Evolutionary conservation across 768 basidiomycete genomes (phyloP).

Genomic region (Tremella fuciformis): DNA sequence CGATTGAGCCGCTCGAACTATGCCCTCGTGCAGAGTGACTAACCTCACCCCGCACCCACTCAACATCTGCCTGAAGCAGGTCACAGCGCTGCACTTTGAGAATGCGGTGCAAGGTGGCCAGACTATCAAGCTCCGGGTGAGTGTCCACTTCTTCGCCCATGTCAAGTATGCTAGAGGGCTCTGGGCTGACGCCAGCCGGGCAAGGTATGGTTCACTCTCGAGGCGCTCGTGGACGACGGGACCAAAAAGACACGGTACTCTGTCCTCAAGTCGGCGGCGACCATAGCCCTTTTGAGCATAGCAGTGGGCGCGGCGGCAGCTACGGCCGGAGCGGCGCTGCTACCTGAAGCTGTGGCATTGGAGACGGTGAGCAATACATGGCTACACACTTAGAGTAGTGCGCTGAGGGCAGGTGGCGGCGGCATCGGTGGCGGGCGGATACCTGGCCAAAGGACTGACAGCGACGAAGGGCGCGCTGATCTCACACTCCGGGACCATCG

Average conservation of each 20-base stretch:
- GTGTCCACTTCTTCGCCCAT: conserved; percentile 1
- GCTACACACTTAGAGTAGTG: background rate
- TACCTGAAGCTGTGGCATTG: conserved; percentile 36
- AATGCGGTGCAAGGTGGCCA: conserved; percentile 40
- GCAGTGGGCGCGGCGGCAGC: conserved; percentile 45
- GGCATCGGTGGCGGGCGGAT: conserved; percentile 31
- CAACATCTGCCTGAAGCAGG: conserved; percentile 48
- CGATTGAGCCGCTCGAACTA: conserved; percentile 4
- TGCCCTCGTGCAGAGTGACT: conserved; percentile 46
- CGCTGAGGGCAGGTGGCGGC: conserved; percentile 23
- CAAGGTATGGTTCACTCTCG: conserved; percentile 47
- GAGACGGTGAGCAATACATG: conserved; percentile 26
- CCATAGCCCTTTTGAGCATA: conserved; percentile 43
- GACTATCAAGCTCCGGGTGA: conserved; percentile 43
- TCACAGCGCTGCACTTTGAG: conserved; percentile 49
- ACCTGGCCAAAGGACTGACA: conserved; percentile 36
- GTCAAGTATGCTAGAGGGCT: background rate
- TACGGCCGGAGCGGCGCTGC: conserved; percentile 44
- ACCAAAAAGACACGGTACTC: conserved; percentile 42
- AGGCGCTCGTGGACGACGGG: conserved; percentile 44
- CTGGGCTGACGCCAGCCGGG: conserved; percentile 33
- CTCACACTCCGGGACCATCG: conserved; percentile 36
- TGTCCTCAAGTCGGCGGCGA: conserved; percentile 46
- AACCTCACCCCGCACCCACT: conserved; percentile 39
- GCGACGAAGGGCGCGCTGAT: conserved; percentile 38